A percentile compares a stretch with the other conserved stretches of the same genome.
Evolutionary conservation across 2,329 filamentous ascomycete genomes (phyloP).

Genomic region (Arthrobotrys pseudoclavata): DNA sequence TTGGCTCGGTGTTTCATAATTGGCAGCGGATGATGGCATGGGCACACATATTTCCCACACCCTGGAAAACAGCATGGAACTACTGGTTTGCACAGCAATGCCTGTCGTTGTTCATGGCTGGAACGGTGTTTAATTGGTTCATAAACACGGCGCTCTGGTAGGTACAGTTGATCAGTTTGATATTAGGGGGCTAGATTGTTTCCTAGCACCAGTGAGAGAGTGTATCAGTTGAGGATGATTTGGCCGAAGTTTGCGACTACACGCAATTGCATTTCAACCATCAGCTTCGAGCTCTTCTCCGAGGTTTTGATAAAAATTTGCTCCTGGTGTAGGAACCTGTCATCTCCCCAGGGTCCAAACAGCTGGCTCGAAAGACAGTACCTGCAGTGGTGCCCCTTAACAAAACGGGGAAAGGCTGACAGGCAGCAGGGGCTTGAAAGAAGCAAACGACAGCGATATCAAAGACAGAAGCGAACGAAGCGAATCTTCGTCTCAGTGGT

Average conservation of each 20-base stretch:
- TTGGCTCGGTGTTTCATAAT: constrained; percentile 52
- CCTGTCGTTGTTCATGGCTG: constrained; percentile 42
- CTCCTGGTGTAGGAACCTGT: constrained; percentile 29
- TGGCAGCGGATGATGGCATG: constrained; percentile 44
- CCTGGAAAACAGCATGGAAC: constrained; percentile 45
- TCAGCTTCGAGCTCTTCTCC: constrained; percentile 22
- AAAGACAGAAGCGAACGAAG: constrained; percentile 57
- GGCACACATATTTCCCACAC: constrained; percentile 30
- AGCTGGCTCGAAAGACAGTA: constrained; percentile 37
- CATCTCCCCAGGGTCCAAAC: constrained; percentile 42
- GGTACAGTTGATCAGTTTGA: constrained; percentile 46
- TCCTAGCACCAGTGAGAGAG: constrained; percentile 36
- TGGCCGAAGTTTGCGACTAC: not conserved
- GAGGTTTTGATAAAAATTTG: constrained; percentile 17
- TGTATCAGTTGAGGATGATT: constrained; percentile 55
- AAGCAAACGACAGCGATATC: constrained; percentile 57
- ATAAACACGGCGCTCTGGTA: constrained; percentile 21
- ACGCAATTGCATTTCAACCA: constrained; percentile 2
- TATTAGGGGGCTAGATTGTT: constrained; percentile 50
- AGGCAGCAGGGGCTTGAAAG: constrained; percentile 42
- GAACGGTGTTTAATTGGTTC: constrained; percentile 44
- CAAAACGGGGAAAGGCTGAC: constrained; percentile 58
- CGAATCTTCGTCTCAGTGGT: constrained; percentile 53
- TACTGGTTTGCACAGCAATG: constrained; percentile 43
- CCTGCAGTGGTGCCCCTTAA: constrained; percentile 59